These are phyloP conservation scores for Schizophyllum commune DNA, from an alignment of 1,284 basidiomycete species.

Conservation along the genomic window DNA sequence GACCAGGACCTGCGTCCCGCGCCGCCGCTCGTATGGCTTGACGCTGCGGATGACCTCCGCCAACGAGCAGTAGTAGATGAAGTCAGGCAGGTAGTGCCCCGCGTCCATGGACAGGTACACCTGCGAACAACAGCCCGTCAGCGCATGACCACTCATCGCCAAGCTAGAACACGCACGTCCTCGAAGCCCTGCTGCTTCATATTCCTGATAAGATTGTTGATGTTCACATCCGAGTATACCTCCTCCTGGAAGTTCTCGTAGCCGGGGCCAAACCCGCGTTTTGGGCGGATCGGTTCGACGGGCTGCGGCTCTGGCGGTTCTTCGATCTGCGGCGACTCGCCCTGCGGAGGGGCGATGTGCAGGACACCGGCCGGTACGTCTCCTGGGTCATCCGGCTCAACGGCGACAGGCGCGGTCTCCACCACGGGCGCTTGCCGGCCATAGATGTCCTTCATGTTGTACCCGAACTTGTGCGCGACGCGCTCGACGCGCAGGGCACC, in stretches of 20 bases:
- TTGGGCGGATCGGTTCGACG: conserved; percentile 20
- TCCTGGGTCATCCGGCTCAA: conserved; percentile 19
- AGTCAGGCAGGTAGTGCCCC: conserved; percentile 44
- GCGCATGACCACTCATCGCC: background rate
- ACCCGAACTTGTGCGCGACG: conserved; percentile 62
- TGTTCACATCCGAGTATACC: conserved; percentile 36
- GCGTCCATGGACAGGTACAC: conserved; percentile 51
- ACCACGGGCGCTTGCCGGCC: conserved; percentile 51
- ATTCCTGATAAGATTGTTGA: conserved; percentile 41
- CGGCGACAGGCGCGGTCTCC: conserved; percentile 19
- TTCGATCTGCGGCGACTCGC: background rate
- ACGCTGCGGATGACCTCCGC: conserved; percentile 49
- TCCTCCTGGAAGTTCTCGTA: conserved; percentile 37
- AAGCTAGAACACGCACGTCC: conserved; percentile 29
- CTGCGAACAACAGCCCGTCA: background rate
- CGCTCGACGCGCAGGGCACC: conserved; percentile 61
- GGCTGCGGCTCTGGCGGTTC: background rate
- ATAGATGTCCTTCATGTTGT: conserved; percentile 60
- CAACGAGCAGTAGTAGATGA: conserved; percentile 72
- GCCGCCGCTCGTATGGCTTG: conserved; percentile 46
- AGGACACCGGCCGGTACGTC: background rate
- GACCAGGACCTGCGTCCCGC: conserved; percentile 55
- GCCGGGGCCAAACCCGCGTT: conserved; percentile 29
- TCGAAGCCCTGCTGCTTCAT: conserved; percentile 50
- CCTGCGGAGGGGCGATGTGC: background rate